These are phyloP conservation scores for Acanthamoeba polyphaga DNA, from an alignment of 208 protist species.

Conservation along the genomic window DNA sequence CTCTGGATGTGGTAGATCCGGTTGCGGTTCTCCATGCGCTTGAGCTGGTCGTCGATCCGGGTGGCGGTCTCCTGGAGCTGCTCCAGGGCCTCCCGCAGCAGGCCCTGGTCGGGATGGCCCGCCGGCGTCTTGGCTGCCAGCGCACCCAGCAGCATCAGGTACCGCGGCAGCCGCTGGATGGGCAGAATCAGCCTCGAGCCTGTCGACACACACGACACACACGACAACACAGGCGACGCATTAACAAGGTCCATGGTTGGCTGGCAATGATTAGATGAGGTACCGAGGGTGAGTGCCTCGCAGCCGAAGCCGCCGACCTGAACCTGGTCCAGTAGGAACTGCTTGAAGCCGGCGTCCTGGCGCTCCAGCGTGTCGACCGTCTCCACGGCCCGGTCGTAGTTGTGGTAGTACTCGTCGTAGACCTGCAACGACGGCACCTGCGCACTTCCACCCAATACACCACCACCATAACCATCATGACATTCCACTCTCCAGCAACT, in stretches of 20 bases:
- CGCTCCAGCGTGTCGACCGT: constrained; percentile 53
- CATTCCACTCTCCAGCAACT: too few relatives aligned
- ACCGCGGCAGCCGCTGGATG: constrained; percentile 38
- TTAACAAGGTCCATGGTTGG: neutral
- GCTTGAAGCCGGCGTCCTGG: neutral
- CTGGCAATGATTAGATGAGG: neutral
- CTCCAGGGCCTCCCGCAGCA: neutral
- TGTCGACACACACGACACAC: neutral
- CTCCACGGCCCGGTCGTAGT: constrained; percentile 41
- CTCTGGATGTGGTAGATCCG: constrained; percentile 15
- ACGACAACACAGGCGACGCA: too few relatives aligned
- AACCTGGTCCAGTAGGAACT: constrained; percentile 33
- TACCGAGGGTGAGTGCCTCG: neutral
- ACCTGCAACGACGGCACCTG: constrained; percentile 45
- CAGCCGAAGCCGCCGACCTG: neutral
- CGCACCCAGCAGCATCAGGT: constrained; percentile 18
- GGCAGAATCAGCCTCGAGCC: constrained; percentile 50
- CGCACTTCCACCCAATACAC: neutral
- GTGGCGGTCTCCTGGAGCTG: constrained; percentile 6
- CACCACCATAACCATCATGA: too few relatives aligned
- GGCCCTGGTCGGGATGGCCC: neutral
- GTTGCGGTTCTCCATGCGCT: constrained; percentile 62
- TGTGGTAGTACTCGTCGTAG: constrained; percentile 61
- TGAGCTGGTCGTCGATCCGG: constrained; percentile 51
- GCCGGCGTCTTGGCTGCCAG: neutral